phyloP scores from a whole-genome alignment of 2,329 filamentous ascomycete species.

The Monilinia aucupariae region DNA sequence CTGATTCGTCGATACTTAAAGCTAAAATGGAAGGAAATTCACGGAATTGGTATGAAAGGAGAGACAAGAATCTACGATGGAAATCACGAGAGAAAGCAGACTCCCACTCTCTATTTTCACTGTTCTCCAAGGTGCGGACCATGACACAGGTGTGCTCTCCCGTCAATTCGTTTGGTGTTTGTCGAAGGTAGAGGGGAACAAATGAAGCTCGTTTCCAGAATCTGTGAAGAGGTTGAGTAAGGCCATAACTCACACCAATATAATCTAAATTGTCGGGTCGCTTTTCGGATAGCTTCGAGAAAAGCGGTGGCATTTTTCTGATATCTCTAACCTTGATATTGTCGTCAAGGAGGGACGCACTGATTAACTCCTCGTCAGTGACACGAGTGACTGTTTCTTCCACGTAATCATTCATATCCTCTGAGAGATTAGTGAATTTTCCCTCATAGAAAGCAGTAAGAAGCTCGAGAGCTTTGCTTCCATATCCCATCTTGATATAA shows the following conservation, averaged over 20 bases:
- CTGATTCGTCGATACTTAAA: conserved; percentile 82
- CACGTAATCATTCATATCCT: conserved; percentile 51
- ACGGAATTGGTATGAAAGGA: conserved; percentile 90
- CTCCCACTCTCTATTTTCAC: conserved; percentile 74
- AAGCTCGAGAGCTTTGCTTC: conserved; percentile 79
- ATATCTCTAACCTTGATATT: conserved; percentile 88
- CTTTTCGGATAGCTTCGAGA: conserved; percentile 79
- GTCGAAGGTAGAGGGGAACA: conserved; percentile 84
- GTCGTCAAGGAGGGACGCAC: conserved; percentile 72
- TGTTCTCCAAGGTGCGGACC: conserved; percentile 70
- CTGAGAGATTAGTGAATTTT: conserved; percentile 79
- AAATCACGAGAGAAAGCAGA: conserved; percentile 90
- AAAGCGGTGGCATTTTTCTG: conserved; percentile 85
- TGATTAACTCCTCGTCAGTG: conserved; percentile 75
- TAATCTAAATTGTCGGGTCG: conserved; percentile 81
- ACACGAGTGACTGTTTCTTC: conserved; percentile 66
- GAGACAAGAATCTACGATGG: conserved; percentile 83
- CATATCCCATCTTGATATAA: conserved; percentile 89
- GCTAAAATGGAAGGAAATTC: conserved; percentile 72
- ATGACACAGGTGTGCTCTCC: conserved; percentile 98
- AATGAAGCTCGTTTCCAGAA: conserved; percentile 94
- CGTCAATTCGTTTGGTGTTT: conserved; percentile 93
- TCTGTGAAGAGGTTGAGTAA: conserved; percentile 81
- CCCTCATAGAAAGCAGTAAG: conserved; percentile 91
- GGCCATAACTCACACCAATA: conserved; percentile 88